Base-by-base conservation (phyloP, 2,329 filamentous ascomycete genomes). In the Domatiomyces catenatus region DNA sequence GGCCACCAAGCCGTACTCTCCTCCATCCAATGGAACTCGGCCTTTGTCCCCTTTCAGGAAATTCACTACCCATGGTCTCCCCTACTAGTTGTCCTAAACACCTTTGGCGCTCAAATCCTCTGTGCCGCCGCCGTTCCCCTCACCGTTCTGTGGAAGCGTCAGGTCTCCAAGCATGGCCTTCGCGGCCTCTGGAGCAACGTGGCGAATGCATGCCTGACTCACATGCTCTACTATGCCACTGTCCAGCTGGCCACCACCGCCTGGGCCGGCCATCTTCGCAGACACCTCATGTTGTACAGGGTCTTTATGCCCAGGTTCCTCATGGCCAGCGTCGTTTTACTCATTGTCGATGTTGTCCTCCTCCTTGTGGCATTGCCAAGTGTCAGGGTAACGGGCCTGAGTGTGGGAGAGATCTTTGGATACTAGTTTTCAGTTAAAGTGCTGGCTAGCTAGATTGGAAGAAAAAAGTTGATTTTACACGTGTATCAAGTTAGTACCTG, bases 271-370 rank as follows among this genome's bases (percentile, higher is more conserved):
- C 82, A 87, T 69, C 69, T 98, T 61, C 75, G 92, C 49, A 76
- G 92, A 48, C 92, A 98, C 71, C 74, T 98, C 56, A 98, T 98
- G 92, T 75, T 98, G 26, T 98, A 92, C 69, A 77, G 92, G 43
- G 87, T 98, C 44, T 98, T 98, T 63, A 83, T 77, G 68, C 92
- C 92, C 46, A 72, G 90, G 24, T 98, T 90, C 69, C 86, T 98
- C 83, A 76, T 86, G 64, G 87, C 83, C 0, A 82, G 80, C 0
- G 68, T 76, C 2, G 75, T 84, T 47, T 64, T 96, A 52, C 61
- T 90, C 15, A 74, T 89, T 22, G 81, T 94, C 8, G 90, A 96
- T 62, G 56, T 93, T 3, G 75, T 92, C 1, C 51, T 77, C 1
- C 75, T 92, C 6, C 55, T 81, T 12, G 73, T 94, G 15, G 79